Conservation (phyloP, 2,329 filamentous ascomycete species). For the Pestalotiopsis sp. region DNA sequence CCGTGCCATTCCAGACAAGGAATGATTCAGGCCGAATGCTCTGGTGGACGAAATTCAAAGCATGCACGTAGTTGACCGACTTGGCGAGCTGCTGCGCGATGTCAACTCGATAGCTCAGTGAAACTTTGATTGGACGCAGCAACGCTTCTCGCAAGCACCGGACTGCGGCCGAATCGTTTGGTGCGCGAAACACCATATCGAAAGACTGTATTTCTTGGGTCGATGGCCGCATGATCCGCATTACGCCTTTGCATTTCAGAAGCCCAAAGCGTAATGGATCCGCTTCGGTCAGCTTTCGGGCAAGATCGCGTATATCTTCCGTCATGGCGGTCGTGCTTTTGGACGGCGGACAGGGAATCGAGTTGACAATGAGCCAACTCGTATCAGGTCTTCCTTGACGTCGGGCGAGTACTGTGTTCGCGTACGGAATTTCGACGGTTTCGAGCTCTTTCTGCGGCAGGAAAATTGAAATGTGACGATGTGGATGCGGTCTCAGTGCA, state of each 20-base stretch:
- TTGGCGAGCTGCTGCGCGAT: neutral
- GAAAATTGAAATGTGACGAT: neutral
- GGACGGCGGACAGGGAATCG: neutral
- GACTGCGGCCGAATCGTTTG: neutral
- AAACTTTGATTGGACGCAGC: neutral
- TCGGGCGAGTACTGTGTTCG: neutral
- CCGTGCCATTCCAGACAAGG: slow-evolving; percentile 18
- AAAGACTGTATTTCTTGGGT: neutral
- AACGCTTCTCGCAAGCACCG: neutral
- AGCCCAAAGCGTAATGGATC: neutral
- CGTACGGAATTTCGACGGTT: neutral
- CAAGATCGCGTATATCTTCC: neutral
- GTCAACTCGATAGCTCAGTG: neutral
- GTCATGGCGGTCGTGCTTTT: neutral
- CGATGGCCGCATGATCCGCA: neutral
- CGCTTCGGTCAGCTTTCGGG: neutral
- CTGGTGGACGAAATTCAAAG: slow-evolving; percentile 46
- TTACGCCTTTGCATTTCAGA: neutral
- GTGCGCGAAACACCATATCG: neutral
- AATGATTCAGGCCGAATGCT: slow-evolving; percentile 43
- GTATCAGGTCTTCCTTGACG: neutral
- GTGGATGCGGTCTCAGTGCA: neutral
- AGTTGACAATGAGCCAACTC: neutral
- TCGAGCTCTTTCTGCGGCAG: neutral
- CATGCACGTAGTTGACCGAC: slow-evolving; percentile 12